Evolutionary conservation across 176 grass and related monocot genomes (phyloP).

Genomic region (Phoenix dactylifera): DNA sequence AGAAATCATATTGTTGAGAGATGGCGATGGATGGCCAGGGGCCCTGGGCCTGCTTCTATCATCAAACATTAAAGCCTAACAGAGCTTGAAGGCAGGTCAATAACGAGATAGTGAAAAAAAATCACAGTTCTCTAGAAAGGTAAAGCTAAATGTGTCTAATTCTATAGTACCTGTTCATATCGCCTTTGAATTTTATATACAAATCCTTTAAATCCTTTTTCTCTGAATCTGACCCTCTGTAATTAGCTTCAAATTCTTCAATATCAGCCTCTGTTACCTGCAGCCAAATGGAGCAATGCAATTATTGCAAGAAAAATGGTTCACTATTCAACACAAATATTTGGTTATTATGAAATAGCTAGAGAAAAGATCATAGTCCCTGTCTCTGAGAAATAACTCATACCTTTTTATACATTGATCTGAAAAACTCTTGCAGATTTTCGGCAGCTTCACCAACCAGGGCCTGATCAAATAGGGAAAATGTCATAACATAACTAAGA

Average conservation of each 20-base stretch:
- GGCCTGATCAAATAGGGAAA: slow-evolving; percentile 31
- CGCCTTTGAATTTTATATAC: slow-evolving; percentile 66
- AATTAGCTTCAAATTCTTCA: slow-evolving; percentile 90
- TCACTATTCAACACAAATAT: neutral
- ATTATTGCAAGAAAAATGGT: neutral
- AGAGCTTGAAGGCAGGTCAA: too few species aligned
- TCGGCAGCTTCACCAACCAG: slow-evolving; percentile 61
- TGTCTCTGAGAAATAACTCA: neutral
- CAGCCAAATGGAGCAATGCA: neutral
- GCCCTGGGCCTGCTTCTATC: too few species aligned
- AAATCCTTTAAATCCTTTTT: slow-evolving; percentile 89
- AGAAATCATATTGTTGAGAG: too few species aligned
- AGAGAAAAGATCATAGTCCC: neutral
- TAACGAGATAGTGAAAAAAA: slow-evolving; percentile 3
- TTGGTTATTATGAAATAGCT: neutral
- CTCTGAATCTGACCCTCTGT: slow-evolving; percentile 93
- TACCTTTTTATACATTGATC: slow-evolving; percentile 65
- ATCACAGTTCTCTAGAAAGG: neutral
- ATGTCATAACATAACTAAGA: neutral
- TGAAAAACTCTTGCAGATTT: slow-evolving; percentile 88
- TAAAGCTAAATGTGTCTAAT: neutral
- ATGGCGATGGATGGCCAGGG: too few species aligned
- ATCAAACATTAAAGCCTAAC: too few species aligned
- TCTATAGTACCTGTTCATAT: slow-evolving; percentile 69
- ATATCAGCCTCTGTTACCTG: slow-evolving; percentile 91